Percentiles rank a stretch among this genome's conserved stretches.
These are phyloP conservation scores for Penicillium brevicompactum DNA, from an alignment of 2,329 filamentous ascomycete species.

Conservation along the genomic window DNA sequence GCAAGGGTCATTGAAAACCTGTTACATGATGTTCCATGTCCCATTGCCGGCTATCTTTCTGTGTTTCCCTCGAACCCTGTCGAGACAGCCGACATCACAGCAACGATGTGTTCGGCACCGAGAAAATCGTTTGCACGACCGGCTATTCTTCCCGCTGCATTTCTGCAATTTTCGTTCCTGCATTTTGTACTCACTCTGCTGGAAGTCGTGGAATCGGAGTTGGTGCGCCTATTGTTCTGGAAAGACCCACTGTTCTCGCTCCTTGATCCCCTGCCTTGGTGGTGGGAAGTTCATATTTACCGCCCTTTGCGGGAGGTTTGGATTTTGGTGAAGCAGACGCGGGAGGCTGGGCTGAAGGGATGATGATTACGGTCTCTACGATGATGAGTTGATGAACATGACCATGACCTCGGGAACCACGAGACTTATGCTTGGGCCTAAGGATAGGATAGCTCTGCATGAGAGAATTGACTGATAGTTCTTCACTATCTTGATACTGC, in stretches of 20 bases:
- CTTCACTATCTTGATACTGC: too few relatives aligned
- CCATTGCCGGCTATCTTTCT: conserved; percentile 32
- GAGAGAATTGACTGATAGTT: too few relatives aligned
- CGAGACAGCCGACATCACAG: conserved; percentile 10
- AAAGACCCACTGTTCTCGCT: conserved; percentile 57
- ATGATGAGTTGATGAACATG: conserved; percentile 1
- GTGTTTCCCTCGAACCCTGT: conserved; percentile 20
- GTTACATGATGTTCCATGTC: conserved; percentile 32
- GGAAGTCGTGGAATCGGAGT: conserved; percentile 5
- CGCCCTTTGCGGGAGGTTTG: conserved; percentile 48
- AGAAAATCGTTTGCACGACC: neutral
- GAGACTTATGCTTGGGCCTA: neutral
- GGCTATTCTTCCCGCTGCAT: neutral
- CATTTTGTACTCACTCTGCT: neutral
- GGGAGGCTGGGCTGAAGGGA: conserved; percentile 35
- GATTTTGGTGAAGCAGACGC: conserved; percentile 44
- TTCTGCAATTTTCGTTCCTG: conserved; percentile 4
- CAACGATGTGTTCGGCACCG: conserved; percentile 14
- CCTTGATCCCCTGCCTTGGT: conserved; percentile 60
- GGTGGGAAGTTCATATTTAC: conserved; percentile 60
- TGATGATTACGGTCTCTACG: neutral
- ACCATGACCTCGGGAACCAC: neutral
- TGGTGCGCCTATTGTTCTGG: conserved; percentile 50
- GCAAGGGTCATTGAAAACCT: conserved; percentile 27
- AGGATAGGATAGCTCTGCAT: neutral